These are phyloP conservation scores for Ceratobasidium sp. DNA, from an alignment of 1,284 basidiomycete species.

Conservation along the genomic window DNA sequence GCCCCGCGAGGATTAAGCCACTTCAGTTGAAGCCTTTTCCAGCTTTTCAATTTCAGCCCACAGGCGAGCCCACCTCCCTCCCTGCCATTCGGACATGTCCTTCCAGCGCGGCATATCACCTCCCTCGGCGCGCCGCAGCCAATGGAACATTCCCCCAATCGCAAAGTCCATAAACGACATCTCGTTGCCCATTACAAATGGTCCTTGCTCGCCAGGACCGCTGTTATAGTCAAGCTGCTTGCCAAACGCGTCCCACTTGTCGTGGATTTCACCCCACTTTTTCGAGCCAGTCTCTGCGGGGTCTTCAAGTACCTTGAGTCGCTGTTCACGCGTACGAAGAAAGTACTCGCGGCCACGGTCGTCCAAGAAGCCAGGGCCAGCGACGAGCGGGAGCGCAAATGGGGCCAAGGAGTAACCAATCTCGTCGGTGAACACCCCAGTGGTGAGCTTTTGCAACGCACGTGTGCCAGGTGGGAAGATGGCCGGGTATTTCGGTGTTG, in stretches of 20 bases:
- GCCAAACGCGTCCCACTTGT: conserved; percentile 27
- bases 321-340: conserved; percentile 24
- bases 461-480: conserved; percentile 44
- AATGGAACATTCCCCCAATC: conserved; percentile 23
- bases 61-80: conserved; percentile 12
- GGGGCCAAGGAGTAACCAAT: conserved; percentile 28
- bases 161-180: conserved; percentile 38
- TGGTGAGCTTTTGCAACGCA: conserved; percentile 43
- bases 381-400: conserved; percentile 9
- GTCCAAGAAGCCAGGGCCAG: conserved; percentile 47
- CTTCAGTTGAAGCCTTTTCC: conserved; percentile 21
- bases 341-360: conserved; percentile 37
- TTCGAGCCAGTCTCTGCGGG: conserved; percentile 9
- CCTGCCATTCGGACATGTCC: conserved; percentile 27
- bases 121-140: conserved; percentile 10
- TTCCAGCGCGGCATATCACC: conserved; percentile 21
- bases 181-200: conserved; percentile 25
- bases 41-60: conserved; percentile 35
- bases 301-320: neutral
- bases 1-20: neutral
- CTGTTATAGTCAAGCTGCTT: conserved; percentile 23
- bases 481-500: conserved; percentile 33
- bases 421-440: conserved; percentile 29
- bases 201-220: conserved; percentile 14
- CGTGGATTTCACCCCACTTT: conserved; percentile 30